These are phyloP conservation scores for Thermomyces lanuginosus DNA, from an alignment of 2,329 filamentous ascomycete genomes.

Conservation along the genomic window DNA sequence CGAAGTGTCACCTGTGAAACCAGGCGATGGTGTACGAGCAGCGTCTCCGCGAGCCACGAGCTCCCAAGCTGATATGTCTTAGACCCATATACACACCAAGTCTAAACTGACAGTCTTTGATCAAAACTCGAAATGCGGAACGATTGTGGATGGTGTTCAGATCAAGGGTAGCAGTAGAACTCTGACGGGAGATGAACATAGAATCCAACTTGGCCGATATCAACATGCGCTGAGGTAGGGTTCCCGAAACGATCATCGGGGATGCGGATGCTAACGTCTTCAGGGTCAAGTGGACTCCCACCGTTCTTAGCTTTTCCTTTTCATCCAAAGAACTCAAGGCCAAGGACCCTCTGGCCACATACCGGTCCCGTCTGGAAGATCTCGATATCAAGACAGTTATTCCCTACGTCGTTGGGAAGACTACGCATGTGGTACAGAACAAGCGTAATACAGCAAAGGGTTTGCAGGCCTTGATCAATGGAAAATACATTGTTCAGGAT, in stretches of 20 bases:
- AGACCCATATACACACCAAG: constrained; percentile 48
- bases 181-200: constrained; percentile 43
- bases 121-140: constrained; percentile 69
- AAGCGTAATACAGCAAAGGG: constrained; percentile 83
- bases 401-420: constrained; percentile 52
- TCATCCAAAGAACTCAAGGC: constrained; percentile 52
- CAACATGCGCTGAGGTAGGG: constrained; percentile 34
- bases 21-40: constrained; percentile 48
- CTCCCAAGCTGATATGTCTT: constrained; percentile 7
- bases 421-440: constrained; percentile 75
- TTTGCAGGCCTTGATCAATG: constrained; percentile 71
- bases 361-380: constrained; percentile 54
- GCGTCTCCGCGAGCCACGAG: background rate
- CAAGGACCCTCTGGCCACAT: constrained; percentile 43
- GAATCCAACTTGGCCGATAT: constrained; percentile 57
- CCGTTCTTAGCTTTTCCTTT: constrained; percentile 68
- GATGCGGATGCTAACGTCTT: background rate
- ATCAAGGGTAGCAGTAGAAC: constrained; percentile 46
- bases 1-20: constrained; percentile 46
- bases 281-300: constrained; percentile 63
- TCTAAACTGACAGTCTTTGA: constrained; percentile 63
- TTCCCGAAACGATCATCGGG: constrained; percentile 5
- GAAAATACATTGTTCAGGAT: constrained; percentile 56
- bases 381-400: constrained; percentile 76
- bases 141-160: constrained; percentile 55